A percentile compares a stretch with the other conserved stretches of the same genome.
Evolutionary conservation across 2,329 filamentous ascomycete species (phyloP).

Genomic region (Whalleya microplaca): DNA sequence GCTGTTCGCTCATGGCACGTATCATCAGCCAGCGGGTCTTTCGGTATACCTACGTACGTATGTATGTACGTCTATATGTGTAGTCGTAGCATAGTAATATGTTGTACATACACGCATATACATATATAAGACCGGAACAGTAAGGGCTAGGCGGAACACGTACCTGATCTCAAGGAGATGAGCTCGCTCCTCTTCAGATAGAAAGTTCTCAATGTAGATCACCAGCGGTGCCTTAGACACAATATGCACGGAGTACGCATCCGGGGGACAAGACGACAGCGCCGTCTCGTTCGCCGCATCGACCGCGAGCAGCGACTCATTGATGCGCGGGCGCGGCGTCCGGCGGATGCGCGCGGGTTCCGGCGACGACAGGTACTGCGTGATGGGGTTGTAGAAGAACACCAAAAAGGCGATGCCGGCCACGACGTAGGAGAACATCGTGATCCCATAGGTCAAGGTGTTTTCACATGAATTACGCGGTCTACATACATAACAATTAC

Average conservation of each 20-base stretch:
- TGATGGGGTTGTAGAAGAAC: constrained; percentile 49
- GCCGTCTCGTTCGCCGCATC: constrained; percentile 44
- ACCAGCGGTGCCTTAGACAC: constrained; percentile 55
- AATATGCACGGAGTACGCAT: constrained; percentile 52
- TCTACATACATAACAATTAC: too few species aligned
- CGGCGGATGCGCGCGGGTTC: constrained; percentile 31
- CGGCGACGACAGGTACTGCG: constrained; percentile 40
- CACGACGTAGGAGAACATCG: constrained; percentile 52
- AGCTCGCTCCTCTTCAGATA: constrained; percentile 47
- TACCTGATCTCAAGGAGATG: constrained; percentile 58
- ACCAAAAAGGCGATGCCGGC: constrained; percentile 47
- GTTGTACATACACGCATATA: not conserved
- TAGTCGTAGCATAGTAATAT: not conserved
- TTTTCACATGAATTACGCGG: too few species aligned
- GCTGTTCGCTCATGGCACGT: constrained; percentile 33
- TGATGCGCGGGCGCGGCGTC: constrained; percentile 51
- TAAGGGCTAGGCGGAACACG: constrained; percentile 17
- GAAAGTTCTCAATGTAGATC: constrained; percentile 57
- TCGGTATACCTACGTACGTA: not conserved
- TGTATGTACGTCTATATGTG: not conserved
- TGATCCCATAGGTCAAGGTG: constrained; percentile 2
- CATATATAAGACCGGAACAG: not conserved
- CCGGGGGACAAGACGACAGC: constrained; percentile 39
- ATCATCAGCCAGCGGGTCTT: too few species aligned
- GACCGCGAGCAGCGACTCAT: constrained; percentile 55